Base-by-base conservation (phyloP, 345 rosid genomes). In the Raphanus sativus region DNA sequence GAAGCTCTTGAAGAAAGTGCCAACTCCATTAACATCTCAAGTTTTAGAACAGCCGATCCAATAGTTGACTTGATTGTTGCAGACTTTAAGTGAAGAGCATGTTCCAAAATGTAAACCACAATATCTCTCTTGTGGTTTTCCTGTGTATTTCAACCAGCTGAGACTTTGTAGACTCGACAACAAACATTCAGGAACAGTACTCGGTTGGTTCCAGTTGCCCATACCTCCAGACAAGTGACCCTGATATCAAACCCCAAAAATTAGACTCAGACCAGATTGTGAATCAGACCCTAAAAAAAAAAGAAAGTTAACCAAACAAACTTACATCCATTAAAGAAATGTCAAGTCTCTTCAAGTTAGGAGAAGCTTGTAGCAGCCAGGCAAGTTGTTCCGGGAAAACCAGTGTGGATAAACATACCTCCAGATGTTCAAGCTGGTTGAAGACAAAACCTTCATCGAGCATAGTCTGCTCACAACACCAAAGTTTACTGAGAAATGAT, bases 1-100 rank as follows among this genome's bases (percentile, higher is more conserved):
- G 70, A 73, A 73, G 77, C 77, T 73, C 77, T 50, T 21, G 77
- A n/a, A 63, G 77, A 63, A 50, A 8, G 52, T 50, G 34, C 62
- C 69, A 73, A 33, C 62, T 73, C 52, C 69, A 63, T 63, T 4
- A 73, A 0, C 76, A 73, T 73, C 69, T 50, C 62, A 5, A 4
- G 2, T 17, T 21, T 1, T 55, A 12, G 12, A 55, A 55, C 12
- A 2, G 17, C 12, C 26, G 12, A 7, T 4, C 1, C 4, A 17
- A 1, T 5, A 56, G 4, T 7, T 2, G 60, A 21, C 17, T 15
- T 50, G 60, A 55, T 55, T 55, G 28, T 55, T 55, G 60, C 60
- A n/a, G 52, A 62, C 50, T 63, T 62, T 2, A 73, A 50, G 69
- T 50, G 62, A 73, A 2, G 4, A 24, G 26, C 62, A 50, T 63